Evolutionary conservation across 1,139 yeast species (phyloP).

Genomic region (Tardiomyces blankii): DNA sequence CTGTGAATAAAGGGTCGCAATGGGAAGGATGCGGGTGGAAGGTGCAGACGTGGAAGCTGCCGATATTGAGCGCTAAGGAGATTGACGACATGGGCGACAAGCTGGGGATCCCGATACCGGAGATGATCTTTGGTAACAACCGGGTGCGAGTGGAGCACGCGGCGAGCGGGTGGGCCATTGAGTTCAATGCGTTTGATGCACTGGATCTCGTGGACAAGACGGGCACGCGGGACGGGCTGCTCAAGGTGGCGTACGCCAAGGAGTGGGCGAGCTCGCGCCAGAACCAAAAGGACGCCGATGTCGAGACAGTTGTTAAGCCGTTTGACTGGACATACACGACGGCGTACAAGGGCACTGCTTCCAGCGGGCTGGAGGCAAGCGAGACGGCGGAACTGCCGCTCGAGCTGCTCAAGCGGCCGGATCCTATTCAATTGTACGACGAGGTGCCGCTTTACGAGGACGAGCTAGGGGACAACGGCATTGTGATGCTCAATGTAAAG

Average conservation of each 20-base stretch:
- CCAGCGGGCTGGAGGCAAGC: neutral
- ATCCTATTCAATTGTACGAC: constrained; percentile 81
- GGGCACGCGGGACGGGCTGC: constrained; percentile 35
- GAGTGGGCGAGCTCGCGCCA: constrained; percentile 72
- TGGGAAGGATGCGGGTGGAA: constrained; percentile 44
- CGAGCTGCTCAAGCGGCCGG: constrained; percentile 56
- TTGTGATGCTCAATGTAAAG: constrained; percentile 63
- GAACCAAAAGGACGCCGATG: constrained; percentile 29
- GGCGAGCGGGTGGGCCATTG: constrained; percentile 35
- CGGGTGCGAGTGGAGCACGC: constrained; percentile 35
- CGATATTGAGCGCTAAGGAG: constrained; percentile 66
- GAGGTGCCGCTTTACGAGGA: constrained; percentile 86
- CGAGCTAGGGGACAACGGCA: constrained; percentile 94
- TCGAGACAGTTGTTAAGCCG: constrained; percentile 55
- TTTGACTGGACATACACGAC: constrained; percentile 97
- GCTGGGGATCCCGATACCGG: constrained; percentile 79
- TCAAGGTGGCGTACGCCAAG: constrained; percentile 76
- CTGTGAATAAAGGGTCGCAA: neutral
- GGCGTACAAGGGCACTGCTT: constrained; percentile 52
- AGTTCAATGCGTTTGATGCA: constrained; percentile 74
- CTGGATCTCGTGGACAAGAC: constrained; percentile 50
- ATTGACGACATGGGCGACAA: constrained; percentile 56
- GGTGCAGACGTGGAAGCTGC: constrained; percentile 58
- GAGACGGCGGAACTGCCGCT: constrained; percentile 1
- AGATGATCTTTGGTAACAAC: constrained; percentile 95